Conservation (phyloP, 768 basidiomycete species). For the Amanita muscaria region DNA sequence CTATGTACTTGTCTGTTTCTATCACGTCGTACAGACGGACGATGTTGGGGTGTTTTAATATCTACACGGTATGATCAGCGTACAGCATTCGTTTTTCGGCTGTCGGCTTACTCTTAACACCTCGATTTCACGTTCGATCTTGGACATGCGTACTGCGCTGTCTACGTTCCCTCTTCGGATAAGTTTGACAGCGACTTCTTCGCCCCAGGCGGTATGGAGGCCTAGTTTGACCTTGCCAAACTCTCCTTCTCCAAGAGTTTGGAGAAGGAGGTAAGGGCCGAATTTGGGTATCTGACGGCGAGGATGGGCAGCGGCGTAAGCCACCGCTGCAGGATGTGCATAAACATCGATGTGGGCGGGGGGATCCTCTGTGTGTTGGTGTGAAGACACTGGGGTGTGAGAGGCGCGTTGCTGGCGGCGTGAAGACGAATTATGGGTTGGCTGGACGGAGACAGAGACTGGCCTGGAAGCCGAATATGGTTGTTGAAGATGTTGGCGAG, state of each 20-base stretch:
- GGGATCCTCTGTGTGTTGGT: constrained; percentile 31
- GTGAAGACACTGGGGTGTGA: constrained; percentile 54
- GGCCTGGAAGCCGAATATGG: constrained; percentile 37
- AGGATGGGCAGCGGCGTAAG: constrained; percentile 77
- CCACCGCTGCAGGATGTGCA: constrained; percentile 75
- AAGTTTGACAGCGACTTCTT: constrained; percentile 98
- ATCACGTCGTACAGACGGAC: constrained; percentile 97
- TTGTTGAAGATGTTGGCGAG: constrained; percentile 23
- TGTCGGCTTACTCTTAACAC: constrained; percentile 72
- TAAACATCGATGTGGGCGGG: constrained; percentile 65
- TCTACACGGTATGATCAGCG: constrained; percentile 38
- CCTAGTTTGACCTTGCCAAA: constrained; percentile 99
- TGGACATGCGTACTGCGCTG: constrained; percentile 75
- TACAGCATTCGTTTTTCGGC: neutral
- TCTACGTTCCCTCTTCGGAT: constrained; percentile 92
- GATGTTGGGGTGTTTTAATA: constrained; percentile 95
- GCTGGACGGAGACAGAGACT: constrained; percentile 48
- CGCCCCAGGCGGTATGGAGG: constrained; percentile 85
- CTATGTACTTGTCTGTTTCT: constrained; percentile 99
- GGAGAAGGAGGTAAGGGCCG: constrained; percentile 90
- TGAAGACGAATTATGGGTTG: constrained; percentile 29
- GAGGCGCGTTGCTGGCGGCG: constrained; percentile 61
- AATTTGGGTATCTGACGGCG: constrained; percentile 86
- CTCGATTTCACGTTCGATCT: constrained; percentile 96
- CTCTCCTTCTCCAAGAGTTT: constrained; percentile 97